Evolutionary conservation across 2,329 filamentous ascomycete genomes (phyloP).

Genomic region (Colletotrichum caudatum): DNA sequence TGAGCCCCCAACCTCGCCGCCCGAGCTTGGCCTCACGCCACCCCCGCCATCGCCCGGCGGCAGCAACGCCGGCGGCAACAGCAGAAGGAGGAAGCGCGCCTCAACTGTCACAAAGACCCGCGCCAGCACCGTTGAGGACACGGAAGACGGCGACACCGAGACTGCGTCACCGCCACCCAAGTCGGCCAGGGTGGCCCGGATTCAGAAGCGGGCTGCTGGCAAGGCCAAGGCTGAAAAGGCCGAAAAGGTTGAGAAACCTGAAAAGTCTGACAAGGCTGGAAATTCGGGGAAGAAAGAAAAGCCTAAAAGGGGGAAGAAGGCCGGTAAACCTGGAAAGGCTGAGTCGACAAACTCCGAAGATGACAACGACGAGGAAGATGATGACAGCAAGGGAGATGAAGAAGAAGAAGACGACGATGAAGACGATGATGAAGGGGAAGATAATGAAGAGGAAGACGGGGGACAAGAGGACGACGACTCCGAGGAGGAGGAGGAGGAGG

Average conservation of each 20-base stretch:
- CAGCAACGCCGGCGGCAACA: slow-evolving; percentile 30
- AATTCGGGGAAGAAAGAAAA: slow-evolving; percentile 49
- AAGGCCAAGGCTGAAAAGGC: slow-evolving; percentile 52
- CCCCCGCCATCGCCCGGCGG: slow-evolving; percentile 40
- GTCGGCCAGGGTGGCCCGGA: slow-evolving; percentile 53
- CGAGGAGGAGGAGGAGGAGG: slow-evolving; percentile 47
- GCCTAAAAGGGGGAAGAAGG: slow-evolving; percentile 47
- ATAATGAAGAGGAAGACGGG: slow-evolving; percentile 50
- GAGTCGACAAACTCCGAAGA: slow-evolving; percentile 51
- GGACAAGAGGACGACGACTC: slow-evolving; percentile 47
- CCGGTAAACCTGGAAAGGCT: slow-evolving; percentile 44
- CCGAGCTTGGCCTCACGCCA: slow-evolving; percentile 55
- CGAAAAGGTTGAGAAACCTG: slow-evolving; percentile 50
- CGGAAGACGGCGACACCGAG: slow-evolving; percentile 59
- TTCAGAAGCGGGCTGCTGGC: slow-evolving; percentile 54
- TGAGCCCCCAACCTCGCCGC: slow-evolving; percentile 62
- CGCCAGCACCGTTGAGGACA: slow-evolving; percentile 65
- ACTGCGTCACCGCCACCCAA: slow-evolving; percentile 54
- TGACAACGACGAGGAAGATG: slow-evolving; percentile 47
- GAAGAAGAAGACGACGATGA: slow-evolving; percentile 23
- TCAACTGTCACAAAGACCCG: slow-evolving; percentile 51
- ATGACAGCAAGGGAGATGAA: slow-evolving; percentile 43
- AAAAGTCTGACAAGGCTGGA: slow-evolving; percentile 44
- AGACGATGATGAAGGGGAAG: slow-evolving; percentile 43
- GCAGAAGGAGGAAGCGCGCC: slow-evolving; percentile 60